These are phyloP conservation scores for Raffaelea ambrosiae DNA, from an alignment of 2,329 filamentous ascomycete genomes.

Conservation along the genomic window DNA sequence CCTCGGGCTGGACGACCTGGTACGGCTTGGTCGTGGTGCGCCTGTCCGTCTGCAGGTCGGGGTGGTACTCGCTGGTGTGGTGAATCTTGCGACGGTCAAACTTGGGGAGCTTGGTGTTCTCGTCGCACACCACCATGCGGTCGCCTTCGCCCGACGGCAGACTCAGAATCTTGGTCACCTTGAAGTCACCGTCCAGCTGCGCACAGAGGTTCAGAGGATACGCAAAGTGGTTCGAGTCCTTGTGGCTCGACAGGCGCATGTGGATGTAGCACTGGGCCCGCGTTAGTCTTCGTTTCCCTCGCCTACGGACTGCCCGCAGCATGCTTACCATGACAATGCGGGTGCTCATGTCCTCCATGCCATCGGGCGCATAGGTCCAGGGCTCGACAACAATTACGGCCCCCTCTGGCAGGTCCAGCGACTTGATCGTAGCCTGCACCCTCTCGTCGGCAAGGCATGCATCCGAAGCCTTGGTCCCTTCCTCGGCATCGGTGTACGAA, in stretches of 20 bases:
- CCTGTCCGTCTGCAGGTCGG: slow-evolving; percentile 24
- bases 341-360: no score
- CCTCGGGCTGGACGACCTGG: slow-evolving; percentile 18
- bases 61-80: slow-evolving; percentile 27
- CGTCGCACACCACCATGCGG: slow-evolving; percentile 25
- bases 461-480: slow-evolving; percentile 51
- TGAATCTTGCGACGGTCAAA: background rate
- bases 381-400: slow-evolving; percentile 51
- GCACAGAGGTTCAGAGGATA: slow-evolving; percentile 31
- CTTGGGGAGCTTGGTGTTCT: background rate
- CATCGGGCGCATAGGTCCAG: slow-evolving; percentile 53
- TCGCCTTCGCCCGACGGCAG: slow-evolving; percentile 40
- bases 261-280: slow-evolving; percentile 58
- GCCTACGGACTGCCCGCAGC: no score
- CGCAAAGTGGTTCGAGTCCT: slow-evolving; percentile 47
- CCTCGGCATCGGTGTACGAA: slow-evolving; percentile 49
- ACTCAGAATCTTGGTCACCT: slow-evolving; percentile 12
- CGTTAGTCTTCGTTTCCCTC: slow-evolving; percentile 11
- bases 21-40: slow-evolving; percentile 47
- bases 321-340: no score
- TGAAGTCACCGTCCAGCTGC: slow-evolving; percentile 22
- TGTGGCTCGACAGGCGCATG: slow-evolving; percentile 52
- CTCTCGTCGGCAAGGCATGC: slow-evolving; percentile 43
- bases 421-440: slow-evolving; percentile 52
- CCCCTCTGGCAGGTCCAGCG: slow-evolving; percentile 52